A percentile compares a stretch with the other conserved stretches of the same genome.
These are phyloP conservation scores for Halenospora varia DNA, from an alignment of 495 filamentous ascomycete genomes.

Conservation along the genomic window DNA sequence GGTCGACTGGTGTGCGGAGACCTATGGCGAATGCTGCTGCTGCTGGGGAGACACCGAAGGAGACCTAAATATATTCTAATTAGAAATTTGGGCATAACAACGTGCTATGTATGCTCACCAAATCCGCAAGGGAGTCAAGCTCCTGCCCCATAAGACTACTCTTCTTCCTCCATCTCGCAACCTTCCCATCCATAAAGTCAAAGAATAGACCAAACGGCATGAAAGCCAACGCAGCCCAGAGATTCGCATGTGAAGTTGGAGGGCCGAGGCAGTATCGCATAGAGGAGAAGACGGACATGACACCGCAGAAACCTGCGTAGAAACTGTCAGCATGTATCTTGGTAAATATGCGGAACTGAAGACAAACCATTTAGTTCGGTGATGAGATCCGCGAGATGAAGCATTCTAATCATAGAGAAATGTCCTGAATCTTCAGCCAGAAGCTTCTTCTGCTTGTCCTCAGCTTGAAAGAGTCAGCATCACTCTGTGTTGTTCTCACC, in stretches of 20 bases:
- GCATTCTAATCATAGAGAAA: slow-evolving; percentile 63
- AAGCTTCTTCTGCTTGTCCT: slow-evolving; percentile 84
- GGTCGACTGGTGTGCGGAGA: slow-evolving; percentile 80
- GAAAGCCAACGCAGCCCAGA: slow-evolving; percentile 80
- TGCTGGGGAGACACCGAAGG: slow-evolving; percentile 91
- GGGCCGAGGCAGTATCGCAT: slow-evolving; percentile 88
- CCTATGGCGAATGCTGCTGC: slow-evolving; percentile 84
- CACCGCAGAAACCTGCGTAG: slow-evolving; percentile 64
- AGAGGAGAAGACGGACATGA: slow-evolving; percentile 94
- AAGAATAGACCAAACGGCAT: slow-evolving; percentile 96
- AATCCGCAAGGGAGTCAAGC: slow-evolving; percentile 91
- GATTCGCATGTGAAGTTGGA: slow-evolving; percentile 54
- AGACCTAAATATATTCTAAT: slow-evolving; percentile 57
- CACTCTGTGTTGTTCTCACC: neutral
- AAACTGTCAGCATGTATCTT: neutral
- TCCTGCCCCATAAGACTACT: slow-evolving; percentile 97
- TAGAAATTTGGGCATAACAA: neutral
- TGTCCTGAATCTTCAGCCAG: slow-evolving; percentile 74
- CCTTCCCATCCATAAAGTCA: slow-evolving; percentile 96
- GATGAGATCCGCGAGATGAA: slow-evolving; percentile 93
- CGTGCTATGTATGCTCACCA: slow-evolving; percentile 55
- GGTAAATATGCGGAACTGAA: neutral
- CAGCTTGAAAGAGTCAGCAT: slow-evolving; percentile 38
- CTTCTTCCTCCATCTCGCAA: slow-evolving; percentile 94
- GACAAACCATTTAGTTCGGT: slow-evolving; percentile 84